Evolutionary conservation across 768 basidiomycete genomes (phyloP), one percentile per base, ranked within the genome.

Genomic region (Amylocystis lapponica): DNA sequence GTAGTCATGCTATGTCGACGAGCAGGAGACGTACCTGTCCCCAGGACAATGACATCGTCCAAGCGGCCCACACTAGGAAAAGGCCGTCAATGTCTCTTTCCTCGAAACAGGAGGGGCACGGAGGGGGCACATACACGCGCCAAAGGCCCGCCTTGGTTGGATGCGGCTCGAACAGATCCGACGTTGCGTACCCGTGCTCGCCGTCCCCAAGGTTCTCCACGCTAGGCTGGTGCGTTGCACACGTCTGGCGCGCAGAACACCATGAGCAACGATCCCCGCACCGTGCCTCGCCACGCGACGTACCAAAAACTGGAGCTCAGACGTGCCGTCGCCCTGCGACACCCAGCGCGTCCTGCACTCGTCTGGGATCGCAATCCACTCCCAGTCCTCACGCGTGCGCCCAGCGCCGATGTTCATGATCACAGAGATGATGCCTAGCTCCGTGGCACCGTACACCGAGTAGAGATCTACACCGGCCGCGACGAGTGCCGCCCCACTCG

Each of bases 41-140:
- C 36, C 25, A 50, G 45, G 48, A 70, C 62, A 43, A 74, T 69
- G 43, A 70, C 70, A 39, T 75, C 72, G 45, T 75, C 71, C n/a
- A 46, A 47, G n/a, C 69, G 55, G 8, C 68, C 70, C 40, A 48
- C 46, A 23, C 60, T 48, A 22, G 53, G 46, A 37, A n/a, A n/a
- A n/a, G n/a, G n/a, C n/a, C n/a, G n/a, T n/a, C n/a, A n/a, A n/a
- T n/a, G n/a, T n/a, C n/a, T n/a, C n/a, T n/a, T n/a, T n/a, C n/a
- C n/a, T n/a, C n/a, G n/a, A n/a, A n/a, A n/a, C n/a, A n/a, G n/a
- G 40, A 43, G 53, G 50, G 46, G 55, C 52, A 14, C 59, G 41
- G n/a, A n/a, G 25, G 26, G 3, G 19, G 21, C 3, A 43, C 54
- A 12, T 34, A 55, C 46, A 78, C 52, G 34, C 50, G 62, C 52